A percentile compares a stretch with the other conserved stretches of the same genome.
Conservation (phyloP, 208 protist species). For the Acanthamoeba triangularis region DNA sequence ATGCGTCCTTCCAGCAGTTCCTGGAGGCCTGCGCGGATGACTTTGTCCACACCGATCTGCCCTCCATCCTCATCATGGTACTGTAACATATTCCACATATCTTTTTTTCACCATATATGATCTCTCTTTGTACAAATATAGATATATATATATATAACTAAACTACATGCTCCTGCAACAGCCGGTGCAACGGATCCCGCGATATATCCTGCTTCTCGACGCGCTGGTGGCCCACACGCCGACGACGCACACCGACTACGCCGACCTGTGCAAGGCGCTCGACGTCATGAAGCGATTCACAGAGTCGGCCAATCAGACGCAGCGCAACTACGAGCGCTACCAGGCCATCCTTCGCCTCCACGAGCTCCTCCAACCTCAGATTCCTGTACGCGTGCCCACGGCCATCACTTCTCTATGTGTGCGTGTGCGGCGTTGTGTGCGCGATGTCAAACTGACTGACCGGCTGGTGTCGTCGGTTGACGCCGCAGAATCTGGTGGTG, state of each 20-base stretch:
- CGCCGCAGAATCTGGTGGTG: slow-evolving; percentile 30
- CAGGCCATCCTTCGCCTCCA: slow-evolving; percentile 39
- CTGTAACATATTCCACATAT: not conserved
- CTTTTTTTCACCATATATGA: not conserved
- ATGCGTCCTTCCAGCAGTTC: not conserved
- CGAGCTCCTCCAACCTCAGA: slow-evolving; percentile 14
- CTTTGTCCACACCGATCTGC: not conserved
- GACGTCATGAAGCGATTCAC: slow-evolving; percentile 65
- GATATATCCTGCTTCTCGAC: slow-evolving; percentile 62
- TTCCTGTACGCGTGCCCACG: not conserved
- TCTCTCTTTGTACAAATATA: not conserved
- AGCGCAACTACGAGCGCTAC: slow-evolving; percentile 62
- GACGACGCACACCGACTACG: not conserved
- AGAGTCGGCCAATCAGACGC: slow-evolving; percentile 28
- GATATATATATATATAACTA: too few relatives aligned
- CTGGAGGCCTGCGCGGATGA: not conserved
- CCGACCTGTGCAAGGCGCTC: slow-evolving; percentile 12
- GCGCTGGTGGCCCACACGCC: slow-evolving; percentile 19
- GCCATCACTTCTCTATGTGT: not conserved
- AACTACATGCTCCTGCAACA: not conserved
- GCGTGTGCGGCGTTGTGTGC: not conserved
- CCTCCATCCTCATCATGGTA: slow-evolving; percentile 73
- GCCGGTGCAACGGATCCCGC: slow-evolving; percentile 69
- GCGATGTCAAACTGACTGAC: too few relatives aligned
- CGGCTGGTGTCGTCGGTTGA: not conserved